Evolutionary conservation across 305 asterid genomes (phyloP).

Genomic region (Solanum hybrid): DNA sequence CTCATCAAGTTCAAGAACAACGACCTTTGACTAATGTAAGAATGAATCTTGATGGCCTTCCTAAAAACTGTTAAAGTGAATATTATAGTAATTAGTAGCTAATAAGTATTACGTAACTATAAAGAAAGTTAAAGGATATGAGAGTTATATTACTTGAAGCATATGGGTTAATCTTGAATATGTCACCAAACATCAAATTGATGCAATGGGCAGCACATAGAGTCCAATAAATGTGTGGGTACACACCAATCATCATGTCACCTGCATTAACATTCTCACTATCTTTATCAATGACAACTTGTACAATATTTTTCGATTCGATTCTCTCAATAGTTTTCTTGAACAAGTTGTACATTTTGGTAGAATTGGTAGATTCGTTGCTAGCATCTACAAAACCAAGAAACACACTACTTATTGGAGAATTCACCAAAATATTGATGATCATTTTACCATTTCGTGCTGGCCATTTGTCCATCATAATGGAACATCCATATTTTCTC

Average conservation of each 20-base stretch:
- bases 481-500: not conserved
- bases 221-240: not conserved
- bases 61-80: no score
- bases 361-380: not conserved
- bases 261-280: not conserved
- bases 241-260: not conserved
- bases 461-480: not conserved
- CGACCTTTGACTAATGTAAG: no score
- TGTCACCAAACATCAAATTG: not conserved
- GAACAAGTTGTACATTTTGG: not conserved
- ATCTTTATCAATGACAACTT: not conserved
- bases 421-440: not conserved
- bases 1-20: no score
- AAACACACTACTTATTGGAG: not conserved
- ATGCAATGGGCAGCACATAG: not conserved
- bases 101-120: no score
- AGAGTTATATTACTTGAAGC: not conserved
- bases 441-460: not conserved
- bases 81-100: no score
- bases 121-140: not conserved
- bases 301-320: not conserved
- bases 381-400: not conserved
- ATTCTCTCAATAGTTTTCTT: not conserved
- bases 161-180: not conserved
- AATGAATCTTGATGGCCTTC: no score